Evolutionary conservation across 441 rosid species (phyloP).

Genomic region (Biscutella auriculata): DNA sequence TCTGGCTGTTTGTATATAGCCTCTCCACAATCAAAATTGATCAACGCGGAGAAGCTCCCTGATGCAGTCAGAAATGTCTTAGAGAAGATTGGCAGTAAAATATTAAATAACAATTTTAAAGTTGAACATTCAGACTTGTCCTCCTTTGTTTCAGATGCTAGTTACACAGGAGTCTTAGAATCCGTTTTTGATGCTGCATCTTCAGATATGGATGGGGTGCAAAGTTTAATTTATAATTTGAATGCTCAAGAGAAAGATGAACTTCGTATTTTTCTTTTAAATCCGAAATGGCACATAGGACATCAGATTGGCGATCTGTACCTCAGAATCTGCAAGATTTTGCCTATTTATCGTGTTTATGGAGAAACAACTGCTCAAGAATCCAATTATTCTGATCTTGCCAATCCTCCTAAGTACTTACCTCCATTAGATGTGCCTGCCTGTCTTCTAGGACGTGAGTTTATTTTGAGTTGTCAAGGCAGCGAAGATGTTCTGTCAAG

Average conservation of each 20-base stretch:
- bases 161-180: constrained; percentile 65
- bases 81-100: constrained; percentile 82
- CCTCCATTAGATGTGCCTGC: constrained; percentile 69
- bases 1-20: constrained; percentile 74
- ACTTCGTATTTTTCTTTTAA: constrained; percentile 68
- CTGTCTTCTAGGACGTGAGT: constrained; percentile 57
- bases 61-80: constrained; percentile 48
- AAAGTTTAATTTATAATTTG: constrained; percentile 33
- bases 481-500: constrained; percentile 60
- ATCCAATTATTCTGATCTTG: constrained; percentile 59
- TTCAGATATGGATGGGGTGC: constrained; percentile 30
- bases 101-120: constrained; percentile 44
- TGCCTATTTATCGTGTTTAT: constrained; percentile 69
- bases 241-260: constrained; percentile 64
- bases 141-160: constrained; percentile 53
- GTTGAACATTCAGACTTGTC: constrained; percentile 75
- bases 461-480: constrained; percentile 43
- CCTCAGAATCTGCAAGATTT: constrained; percentile 58
- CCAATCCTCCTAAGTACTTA: constrained; percentile 63
- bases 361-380: constrained; percentile 39
- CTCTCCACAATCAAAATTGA: constrained; percentile 67
- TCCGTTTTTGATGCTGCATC: constrained; percentile 56
- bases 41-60: constrained; percentile 56
- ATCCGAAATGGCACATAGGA: constrained; percentile 80
- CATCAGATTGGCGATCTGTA: constrained; percentile 33